A percentile compares a stretch with the other conserved stretches of the same genome.
Conservation (phyloP, 441 rosid genomes). For the Hura crepitans region DNA sequence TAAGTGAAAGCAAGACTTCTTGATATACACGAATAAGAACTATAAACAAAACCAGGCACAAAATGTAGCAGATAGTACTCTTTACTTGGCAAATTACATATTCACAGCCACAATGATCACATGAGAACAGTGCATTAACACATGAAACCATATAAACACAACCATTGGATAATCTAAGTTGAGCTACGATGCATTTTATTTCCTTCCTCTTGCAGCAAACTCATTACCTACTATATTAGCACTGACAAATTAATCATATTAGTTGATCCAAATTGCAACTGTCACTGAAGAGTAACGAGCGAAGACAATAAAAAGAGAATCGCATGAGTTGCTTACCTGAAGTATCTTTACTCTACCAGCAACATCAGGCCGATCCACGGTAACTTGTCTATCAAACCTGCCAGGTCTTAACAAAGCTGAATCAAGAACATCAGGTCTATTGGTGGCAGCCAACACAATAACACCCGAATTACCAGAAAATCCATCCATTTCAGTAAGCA, state of each 20-base stretch:
- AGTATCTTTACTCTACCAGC: conserved; percentile 92
- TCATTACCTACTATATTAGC: not conserved
- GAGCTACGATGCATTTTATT: not conserved
- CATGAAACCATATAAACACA: not conserved
- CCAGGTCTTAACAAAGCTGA: conserved; percentile 77
- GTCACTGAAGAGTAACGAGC: not conserved
- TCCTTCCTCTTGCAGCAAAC: not conserved
- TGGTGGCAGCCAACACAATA: conserved; percentile 80
- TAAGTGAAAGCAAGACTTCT: conserved; percentile 10
- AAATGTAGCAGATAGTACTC: not conserved
- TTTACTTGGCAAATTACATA: not conserved
- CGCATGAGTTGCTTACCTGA: conserved; percentile 43
- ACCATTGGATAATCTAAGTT: not conserved
- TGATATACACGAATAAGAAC: no score
- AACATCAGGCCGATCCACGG: conserved; percentile 88
- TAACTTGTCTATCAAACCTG: conserved; percentile 80
- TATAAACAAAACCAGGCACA: not conserved
- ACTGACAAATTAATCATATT: not conserved
- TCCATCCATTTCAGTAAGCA: conserved; percentile 90
- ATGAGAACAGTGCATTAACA: not conserved
- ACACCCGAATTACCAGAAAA: conserved; percentile 88
- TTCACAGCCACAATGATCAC: not conserved
- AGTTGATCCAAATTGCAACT: not conserved
- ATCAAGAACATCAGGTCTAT: conserved; percentile 86
- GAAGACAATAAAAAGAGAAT: not conserved